Conservation (phyloP, 208 protist genomes). For the Herpetomonas tarakana region DNA sequence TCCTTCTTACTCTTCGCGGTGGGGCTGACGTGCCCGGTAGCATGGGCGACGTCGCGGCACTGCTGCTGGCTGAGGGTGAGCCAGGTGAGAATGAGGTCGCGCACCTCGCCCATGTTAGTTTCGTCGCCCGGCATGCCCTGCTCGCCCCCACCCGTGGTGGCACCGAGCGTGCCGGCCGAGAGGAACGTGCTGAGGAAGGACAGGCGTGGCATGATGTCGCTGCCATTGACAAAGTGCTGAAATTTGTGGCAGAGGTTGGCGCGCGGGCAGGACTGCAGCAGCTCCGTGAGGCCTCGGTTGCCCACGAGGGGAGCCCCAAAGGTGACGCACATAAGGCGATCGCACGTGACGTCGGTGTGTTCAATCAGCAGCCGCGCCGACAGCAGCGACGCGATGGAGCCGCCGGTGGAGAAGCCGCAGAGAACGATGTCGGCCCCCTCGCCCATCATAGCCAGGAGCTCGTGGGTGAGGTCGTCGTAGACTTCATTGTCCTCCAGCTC, state of each 20-base stretch:
- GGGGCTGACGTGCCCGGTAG: not conserved
- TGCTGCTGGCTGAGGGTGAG: not conserved
- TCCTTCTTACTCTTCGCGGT: not conserved
- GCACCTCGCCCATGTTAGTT: conserved; percentile 10
- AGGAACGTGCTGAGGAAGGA: conserved; percentile 21
- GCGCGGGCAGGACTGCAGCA: conserved; percentile 5
- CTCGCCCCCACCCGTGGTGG: conserved; percentile 9
- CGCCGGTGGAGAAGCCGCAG: conserved; percentile 43
- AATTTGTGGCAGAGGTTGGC: conserved; percentile 13
- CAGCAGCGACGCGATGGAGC: conserved; percentile 24
- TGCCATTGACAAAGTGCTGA: conserved; percentile 41
- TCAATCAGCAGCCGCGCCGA: conserved; percentile 29
- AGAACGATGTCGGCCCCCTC: conserved; percentile 30
- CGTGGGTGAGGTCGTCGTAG: conserved; percentile 8
- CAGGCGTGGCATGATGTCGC: conserved; percentile 45
- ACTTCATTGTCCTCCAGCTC: conserved; percentile 15
- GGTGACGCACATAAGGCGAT: conserved; percentile 40
- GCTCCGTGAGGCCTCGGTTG: conserved; percentile 15
- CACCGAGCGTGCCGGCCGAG: conserved; percentile 18
- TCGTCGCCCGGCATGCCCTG: not conserved
- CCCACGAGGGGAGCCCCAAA: conserved; percentile 40
- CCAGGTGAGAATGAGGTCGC: conserved; percentile 17
- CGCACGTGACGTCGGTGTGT: conserved; percentile 18
- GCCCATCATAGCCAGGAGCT: conserved; percentile 20
- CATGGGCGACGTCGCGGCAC: no score